phyloP scores from a whole-genome alignment of 495 filamentous ascomycete genomes.

The Friedmanniomyces simplex region DNA sequence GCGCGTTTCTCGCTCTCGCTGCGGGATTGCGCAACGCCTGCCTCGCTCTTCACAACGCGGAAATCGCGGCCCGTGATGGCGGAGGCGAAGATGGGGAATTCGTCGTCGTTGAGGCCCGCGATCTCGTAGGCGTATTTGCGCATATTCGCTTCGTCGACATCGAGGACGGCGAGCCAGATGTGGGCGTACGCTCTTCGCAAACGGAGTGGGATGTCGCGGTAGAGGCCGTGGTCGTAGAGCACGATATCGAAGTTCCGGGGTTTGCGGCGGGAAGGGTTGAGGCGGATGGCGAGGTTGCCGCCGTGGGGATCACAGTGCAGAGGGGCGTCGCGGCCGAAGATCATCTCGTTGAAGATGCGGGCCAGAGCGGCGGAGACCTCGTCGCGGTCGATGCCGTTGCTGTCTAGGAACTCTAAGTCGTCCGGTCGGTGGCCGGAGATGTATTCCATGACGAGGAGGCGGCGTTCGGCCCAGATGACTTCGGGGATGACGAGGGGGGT shows the following conservation, averaged over 20 bases:
- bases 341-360: conserved; percentile 98
- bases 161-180: conserved; percentile 92
- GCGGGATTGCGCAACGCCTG: conserved; percentile 49
- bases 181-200: conserved; percentile 86
- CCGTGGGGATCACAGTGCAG: conserved; percentile 97
- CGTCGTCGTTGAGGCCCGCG: conserved; percentile 77
- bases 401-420: conserved; percentile 76
- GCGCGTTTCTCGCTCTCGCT: conserved; percentile 65
- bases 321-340: conserved; percentile 81
- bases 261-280: conserved; percentile 46
- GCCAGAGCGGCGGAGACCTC: conserved; percentile 91
- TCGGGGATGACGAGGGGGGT: conserved; percentile 79
- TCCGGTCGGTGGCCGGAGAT: conserved; percentile 79
- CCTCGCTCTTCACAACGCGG: conserved; percentile 51
- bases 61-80: conserved; percentile 96
- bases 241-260: conserved; percentile 90
- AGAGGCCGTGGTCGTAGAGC: conserved; percentile 95
- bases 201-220: conserved; percentile 75
- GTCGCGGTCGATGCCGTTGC: conserved; percentile 79
- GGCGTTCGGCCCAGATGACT: conserved; percentile 78
- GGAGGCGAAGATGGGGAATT: conserved; percentile 91
- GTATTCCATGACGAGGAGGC: conserved; percentile 94
- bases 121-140: conserved; percentile 80
- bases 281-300: conserved; percentile 88
- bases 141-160: conserved; percentile 74